Evolutionary conservation across 2,329 filamentous ascomycete genomes (phyloP), one percentile per base, ranked within the genome.

Genomic region (Cryphonectria nitschkei): DNA sequence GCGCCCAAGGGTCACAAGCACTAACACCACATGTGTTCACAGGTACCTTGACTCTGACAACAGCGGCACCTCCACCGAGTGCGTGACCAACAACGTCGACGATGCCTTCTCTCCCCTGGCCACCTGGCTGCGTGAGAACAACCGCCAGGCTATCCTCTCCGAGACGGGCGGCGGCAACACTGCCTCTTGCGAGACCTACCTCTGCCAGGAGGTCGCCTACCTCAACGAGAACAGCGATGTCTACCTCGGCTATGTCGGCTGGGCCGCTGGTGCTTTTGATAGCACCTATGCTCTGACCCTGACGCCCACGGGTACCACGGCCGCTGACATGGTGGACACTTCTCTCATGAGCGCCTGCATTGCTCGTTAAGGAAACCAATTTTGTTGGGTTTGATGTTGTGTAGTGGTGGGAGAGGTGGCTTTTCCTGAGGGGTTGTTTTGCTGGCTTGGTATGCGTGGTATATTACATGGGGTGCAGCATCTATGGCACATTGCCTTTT

Each of bases 21-120:
- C 41, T 43, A 26, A 29, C 37, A 46, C 11, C 22, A 6, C 56
- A 29, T 58, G 13, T 6, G 5, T 16, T 29, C n/a, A 64, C 61
- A 32, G 41, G 32, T 89, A 88, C 73, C 81, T 89, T 9, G 87
- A 89, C 74, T 81, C 79, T 29, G 85, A 89, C 79, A 85, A 86
- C 79, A 86, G 84, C 9, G 88, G 88, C 52, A 86, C 84, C 0
- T 79, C 85, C 72, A 73, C 78, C 4, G 80, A 84, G 68, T 90
- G 88, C 77, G 84, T 84, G 1, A 87, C 83, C 3, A 82, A 89
- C 74, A 82, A 82, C 73, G 76, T 80, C 68, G 74, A 74, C 73
- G 72, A 68, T 26, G 75, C 77, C 26, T 81, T 82, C 73, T 72
- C 73, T 37, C 76, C 76, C 1, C 76, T 82, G 13, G 80, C 80